Base-by-base conservation (phyloP, 108 stramenopile genomes). In the Pseudonitzschia multiseries region DNA sequence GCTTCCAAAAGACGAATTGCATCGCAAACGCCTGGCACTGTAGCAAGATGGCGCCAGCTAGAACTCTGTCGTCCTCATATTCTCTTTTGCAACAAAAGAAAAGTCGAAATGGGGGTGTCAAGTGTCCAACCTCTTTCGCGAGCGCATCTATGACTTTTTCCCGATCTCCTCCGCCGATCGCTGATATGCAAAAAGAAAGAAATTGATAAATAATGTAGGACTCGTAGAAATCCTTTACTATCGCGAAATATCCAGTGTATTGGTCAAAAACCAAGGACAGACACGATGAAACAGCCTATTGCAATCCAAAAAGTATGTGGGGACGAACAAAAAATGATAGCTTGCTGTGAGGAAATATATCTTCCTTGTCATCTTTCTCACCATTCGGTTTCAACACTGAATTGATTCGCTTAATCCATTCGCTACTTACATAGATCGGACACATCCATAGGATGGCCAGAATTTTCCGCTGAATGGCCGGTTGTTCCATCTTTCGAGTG, bases 371-470 rank as follows among this genome's bases (percentile, higher is more conserved):
- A 2, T 36, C 36, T 36, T 36, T 36, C 36, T 36, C 29, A 32
- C 2, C 15, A 17, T 1, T 31, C 29, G 20, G 15, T 60, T 6
- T 10, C 27, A 60, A 26, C 59, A 4, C 17, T 26, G 5, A 28
- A 60, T 24, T 15, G 24, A 1, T 60, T 26, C 10, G 59, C 33
- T 62, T 20, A n/a, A 62, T 86, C 87, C 87, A 63, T 53, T 69
- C 8, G 83, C 82, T 3, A 46, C 65, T 67, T 67, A 67, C 72
- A 65, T 94, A 94, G 27, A 93, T 85, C 22, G 93, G 90, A 29
- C 84, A 88, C 96, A 97, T 97, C 94, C 94, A 97, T 0, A 97
- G 71, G 74, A 97, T 96, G 21, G 96, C 96, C 46, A 94, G 70
- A 61, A 97, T 90, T 71, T 93, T 93, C 13, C 94, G 76, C 72